phyloP scores from a whole-genome alignment of 2,329 filamentous ascomycete species.

The Claviceps arundinis region DNA sequence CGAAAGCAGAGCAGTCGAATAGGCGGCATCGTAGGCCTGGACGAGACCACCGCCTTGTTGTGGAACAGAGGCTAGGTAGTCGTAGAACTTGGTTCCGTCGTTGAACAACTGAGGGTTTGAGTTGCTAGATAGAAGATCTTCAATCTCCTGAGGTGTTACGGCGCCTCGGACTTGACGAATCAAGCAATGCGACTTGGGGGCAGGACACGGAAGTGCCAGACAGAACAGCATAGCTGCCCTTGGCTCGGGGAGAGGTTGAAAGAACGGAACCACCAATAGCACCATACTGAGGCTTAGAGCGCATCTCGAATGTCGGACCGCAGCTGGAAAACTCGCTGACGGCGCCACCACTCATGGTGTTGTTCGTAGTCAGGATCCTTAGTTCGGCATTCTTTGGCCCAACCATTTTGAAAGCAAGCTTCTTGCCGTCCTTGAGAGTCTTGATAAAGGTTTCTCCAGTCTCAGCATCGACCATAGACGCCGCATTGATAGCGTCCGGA shows the following conservation, averaged over 20 bases:
- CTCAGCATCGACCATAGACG: constrained; percentile 27
- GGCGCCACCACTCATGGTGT: constrained; percentile 31
- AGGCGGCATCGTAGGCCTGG: constrained; percentile 45
- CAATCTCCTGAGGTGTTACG: constrained; percentile 34
- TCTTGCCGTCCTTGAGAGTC: constrained; percentile 27
- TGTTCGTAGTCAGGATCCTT: constrained; percentile 15
- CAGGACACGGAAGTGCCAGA: constrained; percentile 50
- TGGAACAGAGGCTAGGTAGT: constrained; percentile 37
- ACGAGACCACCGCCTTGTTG: constrained; percentile 50
- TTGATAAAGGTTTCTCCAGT: constrained; percentile 32
- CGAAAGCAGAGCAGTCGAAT: constrained; percentile 34
- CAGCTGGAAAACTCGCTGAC: constrained; percentile 41
- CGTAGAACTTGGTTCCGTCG: constrained; percentile 22
- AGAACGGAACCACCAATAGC: constrained; percentile 44
- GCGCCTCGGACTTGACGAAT: constrained; percentile 38
- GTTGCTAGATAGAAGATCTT: constrained; percentile 35
- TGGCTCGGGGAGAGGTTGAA: constrained; percentile 37
- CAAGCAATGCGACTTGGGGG: constrained; percentile 40
- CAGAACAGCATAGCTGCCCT: constrained; percentile 36
- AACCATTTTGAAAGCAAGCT: constrained; percentile 30
- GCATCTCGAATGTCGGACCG: constrained; percentile 47
- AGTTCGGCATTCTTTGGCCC: constrained; percentile 15
- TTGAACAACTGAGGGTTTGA: constrained; percentile 37
- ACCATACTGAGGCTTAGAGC: constrained; percentile 42
- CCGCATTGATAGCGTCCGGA: constrained; percentile 17